phyloP scores from a whole-genome alignment of 78 protist species.

The Dictyostelium purpureum region DNA sequence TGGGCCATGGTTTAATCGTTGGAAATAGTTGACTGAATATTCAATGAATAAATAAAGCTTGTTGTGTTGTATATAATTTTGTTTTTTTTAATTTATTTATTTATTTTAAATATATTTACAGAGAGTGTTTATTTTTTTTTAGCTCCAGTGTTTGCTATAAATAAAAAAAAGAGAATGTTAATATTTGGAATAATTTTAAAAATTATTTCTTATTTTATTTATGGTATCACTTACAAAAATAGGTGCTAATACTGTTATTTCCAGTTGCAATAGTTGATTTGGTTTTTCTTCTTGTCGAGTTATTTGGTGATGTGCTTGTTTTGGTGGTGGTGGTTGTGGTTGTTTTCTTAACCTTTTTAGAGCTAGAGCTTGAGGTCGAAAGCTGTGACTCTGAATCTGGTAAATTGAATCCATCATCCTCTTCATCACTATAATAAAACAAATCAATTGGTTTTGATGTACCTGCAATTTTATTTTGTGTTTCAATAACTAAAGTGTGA shows the following conservation, averaged over 20 bases:
- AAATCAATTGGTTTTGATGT: not conserved
- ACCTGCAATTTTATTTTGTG: not conserved
- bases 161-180: too few relatives aligned
- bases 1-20: slow-evolving; percentile 73
- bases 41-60: too few relatives aligned
- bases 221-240: not conserved
- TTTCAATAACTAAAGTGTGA: slow-evolving; percentile 36
- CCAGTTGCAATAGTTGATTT: not conserved
- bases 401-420: not conserved
- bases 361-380: not conserved
- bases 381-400: not conserved
- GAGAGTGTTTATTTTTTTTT: too few relatives aligned
- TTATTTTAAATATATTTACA: too few relatives aligned
- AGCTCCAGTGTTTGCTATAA: too few relatives aligned
- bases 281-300: not conserved
- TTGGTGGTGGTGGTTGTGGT: not conserved
- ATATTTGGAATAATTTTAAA: too few relatives aligned
- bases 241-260: not conserved
- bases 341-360: slow-evolving; percentile 11
- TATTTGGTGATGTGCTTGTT: not conserved
- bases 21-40: too few relatives aligned
- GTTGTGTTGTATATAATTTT: too few relatives aligned
- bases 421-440: not conserved
- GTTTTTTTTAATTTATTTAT: too few relatives aligned
- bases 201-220: too few relatives aligned